A percentile compares a stretch with the other conserved stretches of the same genome.
phyloP scores from a whole-genome alignment of 1,139 yeast species.

The Cylindricascospora bacillispora region DNA sequence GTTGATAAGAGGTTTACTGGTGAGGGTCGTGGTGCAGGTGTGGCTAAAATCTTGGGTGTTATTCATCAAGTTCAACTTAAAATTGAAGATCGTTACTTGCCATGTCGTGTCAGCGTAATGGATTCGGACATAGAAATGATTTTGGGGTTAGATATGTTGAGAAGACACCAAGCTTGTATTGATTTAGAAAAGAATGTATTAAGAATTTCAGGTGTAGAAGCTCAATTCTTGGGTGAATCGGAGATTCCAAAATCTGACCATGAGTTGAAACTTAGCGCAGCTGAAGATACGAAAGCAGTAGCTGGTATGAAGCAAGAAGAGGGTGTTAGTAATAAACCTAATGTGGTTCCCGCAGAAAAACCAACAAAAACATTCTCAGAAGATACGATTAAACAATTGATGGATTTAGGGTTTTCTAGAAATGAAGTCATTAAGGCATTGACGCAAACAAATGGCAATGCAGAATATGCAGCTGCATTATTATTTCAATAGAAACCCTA shows the following conservation, averaged over 20 bases:
- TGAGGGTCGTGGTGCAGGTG: conserved; percentile 84
- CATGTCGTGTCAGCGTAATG: conserved; percentile 73
- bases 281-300: conserved; percentile 1
- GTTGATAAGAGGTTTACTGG: conserved; percentile 78
- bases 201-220: conserved; percentile 56
- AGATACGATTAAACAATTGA: conserved; percentile 39
- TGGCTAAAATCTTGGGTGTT: conserved; percentile 63
- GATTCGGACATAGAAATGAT: conserved; percentile 63
- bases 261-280: conserved; percentile 2
- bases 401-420: conserved; percentile 59
- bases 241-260: conserved; percentile 43
- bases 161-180: conserved; percentile 73
- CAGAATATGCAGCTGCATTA: conserved; percentile 75
- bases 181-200: conserved; percentile 62
- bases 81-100: conserved; percentile 53
- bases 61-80: conserved; percentile 83
- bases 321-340: conserved; percentile 1
- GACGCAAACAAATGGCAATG: conserved; percentile 55
- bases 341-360: conserved; percentile 12
- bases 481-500: conserved; percentile 36
- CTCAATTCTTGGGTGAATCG: conserved; percentile 59
- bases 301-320: neutral
- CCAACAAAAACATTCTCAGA: conserved; percentile 29
- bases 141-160: conserved; percentile 50
- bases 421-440: conserved; percentile 56